These are phyloP conservation scores for Phaeosphaeriaceae sp. DNA, from an alignment of 2,329 filamentous ascomycete species.

Conservation along the genomic window DNA sequence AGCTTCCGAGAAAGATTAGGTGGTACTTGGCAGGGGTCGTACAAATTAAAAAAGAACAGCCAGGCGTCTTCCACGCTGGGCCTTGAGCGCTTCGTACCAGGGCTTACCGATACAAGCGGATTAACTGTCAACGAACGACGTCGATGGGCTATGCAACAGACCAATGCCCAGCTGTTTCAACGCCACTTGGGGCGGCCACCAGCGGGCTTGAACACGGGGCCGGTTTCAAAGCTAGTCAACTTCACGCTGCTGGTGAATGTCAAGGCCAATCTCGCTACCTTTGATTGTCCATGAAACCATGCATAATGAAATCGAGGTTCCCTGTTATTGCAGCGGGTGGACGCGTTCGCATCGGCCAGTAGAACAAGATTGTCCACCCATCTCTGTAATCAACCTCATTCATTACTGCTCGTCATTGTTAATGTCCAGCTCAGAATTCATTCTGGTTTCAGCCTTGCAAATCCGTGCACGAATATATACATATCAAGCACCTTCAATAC, in stretches of 20 bases:
- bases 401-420: background rate
- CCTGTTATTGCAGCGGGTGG: background rate
- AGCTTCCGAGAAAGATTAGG: constrained; percentile 18
- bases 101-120: constrained; percentile 10
- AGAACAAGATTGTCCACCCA: background rate
- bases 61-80: constrained; percentile 12
- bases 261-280: constrained; percentile 19
- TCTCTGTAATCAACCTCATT: background rate
- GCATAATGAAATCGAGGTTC: constrained; percentile 8
- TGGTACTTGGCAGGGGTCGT: constrained; percentile 29
- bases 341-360: background rate
- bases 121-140: constrained; percentile 17
- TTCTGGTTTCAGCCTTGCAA: constrained; percentile 35
- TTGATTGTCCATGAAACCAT: constrained; percentile 15
- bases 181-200: constrained; percentile 31
- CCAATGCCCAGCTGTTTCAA: constrained; percentile 26
- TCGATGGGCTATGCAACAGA: constrained; percentile 14
- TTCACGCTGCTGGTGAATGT: constrained; percentile 16
- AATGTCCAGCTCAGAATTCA: background rate
- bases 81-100: constrained; percentile 5
- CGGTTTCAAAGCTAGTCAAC: constrained; percentile 19
- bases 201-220: constrained; percentile 27
- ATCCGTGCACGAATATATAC: constrained; percentile 22
- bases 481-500: constrained; percentile 30
- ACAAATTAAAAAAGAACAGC: constrained; percentile 23